These are phyloP conservation scores for Saprolegnia parasitica DNA, from an alignment of 352 stramenopile species.

Conservation along the genomic window DNA sequence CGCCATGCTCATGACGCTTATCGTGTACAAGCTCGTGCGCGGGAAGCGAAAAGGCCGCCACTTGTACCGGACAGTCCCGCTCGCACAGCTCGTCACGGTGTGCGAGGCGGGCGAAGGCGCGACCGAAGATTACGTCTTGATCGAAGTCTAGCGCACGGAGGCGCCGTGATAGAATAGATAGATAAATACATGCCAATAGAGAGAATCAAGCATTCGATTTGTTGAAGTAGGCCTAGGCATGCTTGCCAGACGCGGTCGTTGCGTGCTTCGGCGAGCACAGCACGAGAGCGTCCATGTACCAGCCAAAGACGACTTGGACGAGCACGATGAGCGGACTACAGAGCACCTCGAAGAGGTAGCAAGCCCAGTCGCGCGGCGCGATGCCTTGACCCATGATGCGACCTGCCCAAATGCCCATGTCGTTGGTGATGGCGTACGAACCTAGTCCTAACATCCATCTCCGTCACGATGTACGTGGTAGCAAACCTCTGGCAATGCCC, in stretches of 20 bases:
- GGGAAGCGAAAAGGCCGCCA: conserved; percentile 5
- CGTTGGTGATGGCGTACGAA: conserved; percentile 11
- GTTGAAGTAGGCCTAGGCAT: neutral
- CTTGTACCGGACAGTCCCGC: conserved; percentile 8
- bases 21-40: conserved; percentile 8
- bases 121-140: conserved; percentile 26
- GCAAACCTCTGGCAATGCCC: neutral
- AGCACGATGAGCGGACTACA: neutral
- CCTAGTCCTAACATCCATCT: neutral
- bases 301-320: conserved; percentile 3
- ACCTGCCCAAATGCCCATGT: neutral
- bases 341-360: neutral
- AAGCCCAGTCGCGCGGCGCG: neutral
- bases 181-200: conserved; percentile 1
- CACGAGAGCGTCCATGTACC: conserved; percentile 22
- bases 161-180: neutral
- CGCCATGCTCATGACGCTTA: neutral
- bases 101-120: conserved; percentile 4
- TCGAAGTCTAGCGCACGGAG: conserved; percentile 24
- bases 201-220: neutral
- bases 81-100: conserved; percentile 17
- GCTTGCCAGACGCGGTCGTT: neutral
- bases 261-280: neutral
- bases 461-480: neutral
- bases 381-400: conserved; percentile 5